phyloP scores from a whole-genome alignment of 2,329 filamentous ascomycete species.

The Periconia sp. region DNA sequence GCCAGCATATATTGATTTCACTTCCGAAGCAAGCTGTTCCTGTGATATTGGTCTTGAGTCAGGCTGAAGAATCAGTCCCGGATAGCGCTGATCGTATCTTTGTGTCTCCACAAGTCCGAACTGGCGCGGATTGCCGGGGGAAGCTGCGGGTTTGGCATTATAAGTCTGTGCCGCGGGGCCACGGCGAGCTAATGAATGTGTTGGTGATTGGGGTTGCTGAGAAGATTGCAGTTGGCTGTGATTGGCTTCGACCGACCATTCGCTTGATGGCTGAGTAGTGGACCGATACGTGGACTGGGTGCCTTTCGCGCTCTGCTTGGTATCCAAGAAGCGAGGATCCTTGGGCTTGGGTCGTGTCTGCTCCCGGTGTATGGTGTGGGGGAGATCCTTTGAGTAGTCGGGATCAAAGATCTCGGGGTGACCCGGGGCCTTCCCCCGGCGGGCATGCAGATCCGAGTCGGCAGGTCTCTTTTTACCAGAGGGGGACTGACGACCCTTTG shows the following conservation, averaged over 20 bases:
- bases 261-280: constrained; percentile 30
- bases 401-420: constrained; percentile 29
- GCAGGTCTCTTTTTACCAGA: constrained; percentile 37
- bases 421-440: constrained; percentile 30
- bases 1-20: constrained; percentile 83
- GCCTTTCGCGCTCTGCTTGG: constrained; percentile 20
- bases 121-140: constrained; percentile 24
- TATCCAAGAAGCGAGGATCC: constrained; percentile 29
- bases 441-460: constrained; percentile 31
- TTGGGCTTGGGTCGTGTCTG: constrained; percentile 21
- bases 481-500: constrained; percentile 26
- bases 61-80: constrained; percentile 60
- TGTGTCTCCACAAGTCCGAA: constrained; percentile 43
- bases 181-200: constrained; percentile 16
- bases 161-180: constrained; percentile 6
- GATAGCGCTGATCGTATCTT: constrained; percentile 39
- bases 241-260: constrained; percentile 30
- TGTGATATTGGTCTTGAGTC: constrained; percentile 74
- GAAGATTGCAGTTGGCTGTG: constrained; percentile 20
- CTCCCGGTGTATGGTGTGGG: constrained; percentile 20
- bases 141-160: constrained; percentile 13
- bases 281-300: constrained; percentile 23
- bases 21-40: constrained; percentile 79
- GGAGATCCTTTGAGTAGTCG: constrained; percentile 32
- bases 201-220: constrained; percentile 17